phyloP scores from a whole-genome alignment of 1,284 basidiomycete species.

The Apiotrichum laibachii region DNA sequence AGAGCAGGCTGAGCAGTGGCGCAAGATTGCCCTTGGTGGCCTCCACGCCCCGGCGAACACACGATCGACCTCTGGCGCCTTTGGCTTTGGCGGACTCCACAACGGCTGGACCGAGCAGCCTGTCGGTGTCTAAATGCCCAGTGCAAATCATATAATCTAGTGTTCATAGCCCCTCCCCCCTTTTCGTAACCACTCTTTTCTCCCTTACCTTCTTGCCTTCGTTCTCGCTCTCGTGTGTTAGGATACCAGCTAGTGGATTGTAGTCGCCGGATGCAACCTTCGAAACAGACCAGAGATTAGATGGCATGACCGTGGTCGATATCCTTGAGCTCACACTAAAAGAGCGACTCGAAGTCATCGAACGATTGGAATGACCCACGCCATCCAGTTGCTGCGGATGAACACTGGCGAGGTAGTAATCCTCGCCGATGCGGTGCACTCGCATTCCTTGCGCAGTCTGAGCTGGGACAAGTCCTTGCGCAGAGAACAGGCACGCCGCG shows the following conservation, averaged over 20 bases:
- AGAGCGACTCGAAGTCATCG: too few species aligned
- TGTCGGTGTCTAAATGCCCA: slow-evolving; percentile 12
- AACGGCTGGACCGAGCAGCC: slow-evolving; percentile 14
- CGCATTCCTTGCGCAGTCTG: too few species aligned
- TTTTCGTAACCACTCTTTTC: background rate
- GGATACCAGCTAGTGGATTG: slow-evolving; percentile 8
- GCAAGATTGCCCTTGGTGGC: slow-evolving; percentile 21
- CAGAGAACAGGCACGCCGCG: too few species aligned
- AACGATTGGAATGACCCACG: too few species aligned
- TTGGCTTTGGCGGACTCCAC: slow-evolving; percentile 1
- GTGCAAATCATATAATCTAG: background rate
- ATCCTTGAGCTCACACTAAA: too few species aligned
- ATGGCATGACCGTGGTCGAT: too few species aligned
- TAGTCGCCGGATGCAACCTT: slow-evolving; percentile 4
- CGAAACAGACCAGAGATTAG: background rate
- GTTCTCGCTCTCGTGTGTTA: slow-evolving; percentile 1
- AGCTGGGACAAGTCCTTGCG: too few species aligned
- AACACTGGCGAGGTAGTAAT: too few species aligned
- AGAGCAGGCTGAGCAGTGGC: slow-evolving; percentile 25
- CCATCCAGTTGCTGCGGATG: too few species aligned
- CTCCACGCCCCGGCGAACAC: background rate
- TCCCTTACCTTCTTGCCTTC: background rate
- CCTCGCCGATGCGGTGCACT: too few species aligned
- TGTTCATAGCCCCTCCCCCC: background rate
- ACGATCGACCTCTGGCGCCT: background rate